phyloP scores from a whole-genome alignment of 441 rosid genomes.

The Kokia cookei region DNA sequence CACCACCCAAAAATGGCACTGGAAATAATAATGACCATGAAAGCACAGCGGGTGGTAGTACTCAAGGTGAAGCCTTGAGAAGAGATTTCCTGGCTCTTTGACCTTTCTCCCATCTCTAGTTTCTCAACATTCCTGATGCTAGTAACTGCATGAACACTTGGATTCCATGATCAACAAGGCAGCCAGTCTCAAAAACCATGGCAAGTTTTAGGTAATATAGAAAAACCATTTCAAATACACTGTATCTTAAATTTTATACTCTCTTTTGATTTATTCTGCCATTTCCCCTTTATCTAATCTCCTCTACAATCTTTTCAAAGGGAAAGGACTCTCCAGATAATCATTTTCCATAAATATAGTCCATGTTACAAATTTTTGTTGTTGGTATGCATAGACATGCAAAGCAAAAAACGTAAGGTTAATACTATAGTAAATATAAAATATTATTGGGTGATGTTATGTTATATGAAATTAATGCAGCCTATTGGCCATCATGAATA shows the following conservation, averaged over 20 bases:
- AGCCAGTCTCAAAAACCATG: conserved; percentile 48
- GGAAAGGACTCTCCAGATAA: conserved; percentile 22
- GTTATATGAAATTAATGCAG: neutral
- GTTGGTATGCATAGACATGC: neutral
- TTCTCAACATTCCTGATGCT: conserved; percentile 61
- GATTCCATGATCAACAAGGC: conserved; percentile 22
- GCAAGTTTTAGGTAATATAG: conserved; percentile 44
- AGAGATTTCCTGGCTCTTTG: conserved; percentile 58
- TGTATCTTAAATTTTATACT: neutral
- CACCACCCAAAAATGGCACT: neutral
- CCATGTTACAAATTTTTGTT: neutral
- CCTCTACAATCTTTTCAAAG: conserved; percentile 30
- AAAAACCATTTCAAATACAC: neutral
- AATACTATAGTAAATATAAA: neutral
- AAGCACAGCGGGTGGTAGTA: neutral
- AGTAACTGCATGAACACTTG: conserved; percentile 45
- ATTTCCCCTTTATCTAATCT: neutral
- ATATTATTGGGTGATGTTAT: neutral
- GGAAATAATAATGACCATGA: conserved; percentile 1
- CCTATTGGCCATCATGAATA: neutral
- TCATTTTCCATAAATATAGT: conserved; percentile 12
- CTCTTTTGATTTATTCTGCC: neutral
- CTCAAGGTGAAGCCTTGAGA: conserved; percentile 32
- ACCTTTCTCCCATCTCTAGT: conserved; percentile 51
- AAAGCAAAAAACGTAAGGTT: neutral